Evolutionary conservation across 2,329 filamentous ascomycete species (phyloP).

Genomic region (Monosporascus cannonballus): DNA sequence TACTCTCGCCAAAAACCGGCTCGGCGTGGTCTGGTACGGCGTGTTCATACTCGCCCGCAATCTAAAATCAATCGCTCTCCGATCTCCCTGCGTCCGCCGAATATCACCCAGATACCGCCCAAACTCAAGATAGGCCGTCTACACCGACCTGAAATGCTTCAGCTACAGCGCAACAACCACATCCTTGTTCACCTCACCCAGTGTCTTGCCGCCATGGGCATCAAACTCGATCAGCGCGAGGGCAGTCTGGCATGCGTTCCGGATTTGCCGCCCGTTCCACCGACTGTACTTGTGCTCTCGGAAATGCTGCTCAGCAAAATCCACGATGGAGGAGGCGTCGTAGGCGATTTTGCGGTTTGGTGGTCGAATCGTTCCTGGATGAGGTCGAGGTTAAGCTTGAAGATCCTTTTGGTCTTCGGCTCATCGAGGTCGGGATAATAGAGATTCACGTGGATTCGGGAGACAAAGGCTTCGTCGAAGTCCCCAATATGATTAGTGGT

Average conservation of each 20-base stretch:
- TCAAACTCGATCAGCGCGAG: conserved; percentile 15
- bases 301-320: conserved; percentile 10
- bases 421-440: conserved; percentile 23
- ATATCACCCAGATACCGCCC: background rate
- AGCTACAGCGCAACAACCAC: conserved; percentile 34
- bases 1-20: background rate
- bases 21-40: background rate
- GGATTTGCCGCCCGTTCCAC: conserved; percentile 21
- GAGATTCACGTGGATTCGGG: conserved; percentile 28
- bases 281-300: background rate
- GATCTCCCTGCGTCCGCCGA: background rate
- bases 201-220: conserved; percentile 9
- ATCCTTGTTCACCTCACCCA: conserved; percentile 32
- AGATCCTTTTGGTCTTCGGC: conserved; percentile 8
- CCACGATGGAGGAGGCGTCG: conserved; percentile 3
- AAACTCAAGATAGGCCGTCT: conserved; percentile 1
- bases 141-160: background rate
- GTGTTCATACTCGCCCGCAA: background rate
- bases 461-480: conserved; percentile 34
- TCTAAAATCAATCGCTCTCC: background rate
- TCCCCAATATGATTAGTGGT: conserved; percentile 35
- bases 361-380: conserved; percentile 6
- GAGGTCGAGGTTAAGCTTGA: conserved; percentile 8
- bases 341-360: conserved; percentile 2
- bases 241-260: conserved; percentile 18